Evolutionary conservation across 768 basidiomycete species (phyloP), one percentile per base, ranked within the genome.

Genomic region (Hericium alpestre): DNA sequence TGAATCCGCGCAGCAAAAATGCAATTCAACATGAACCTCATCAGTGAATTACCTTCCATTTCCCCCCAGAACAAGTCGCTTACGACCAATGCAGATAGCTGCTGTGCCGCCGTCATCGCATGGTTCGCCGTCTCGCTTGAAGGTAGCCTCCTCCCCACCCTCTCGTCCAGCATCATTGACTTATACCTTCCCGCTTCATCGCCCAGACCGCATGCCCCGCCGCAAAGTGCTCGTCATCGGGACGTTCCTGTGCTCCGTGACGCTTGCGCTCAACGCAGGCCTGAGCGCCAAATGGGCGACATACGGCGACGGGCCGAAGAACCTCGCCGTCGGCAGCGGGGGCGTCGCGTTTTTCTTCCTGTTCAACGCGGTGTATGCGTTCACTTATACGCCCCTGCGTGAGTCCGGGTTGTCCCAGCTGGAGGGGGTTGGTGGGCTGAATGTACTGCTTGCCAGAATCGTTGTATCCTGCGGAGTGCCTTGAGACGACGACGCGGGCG

Each of bases 11-110:
- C 53, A 54, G 53, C 27, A 3, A 18, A 46, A n/a, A 54, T 54
- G 53, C 53, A 54, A 20, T 54, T 54, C 41, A 54, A 54, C 40
- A 54, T 54, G 53, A 54, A 54, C 38, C 53, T 54, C 40, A 54
- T 54, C 40, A 38, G 53, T 53, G 23, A 6, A n/a, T n/a, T n/a
- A n/a, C n/a, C n/a, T n/a, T n/a, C n/a, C n/a, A n/a, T n/a, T n/a
- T n/a, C n/a, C n/a, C n/a, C n/a, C n/a, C n/a, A n/a, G n/a, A n/a
- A n/a, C n/a, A n/a, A n/a, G n/a, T n/a, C n/a, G 25, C 16, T 23
- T 3, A 10, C 6, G 7, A 2, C 25, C 25, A 23, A 9, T 4
- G 15, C 38, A 53, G 52, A 37, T 7, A 43, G 32, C 22, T 54
- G 53, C 38, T 10, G 23, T 3, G 22, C 32, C 16, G 53, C 39